Evolutionary conservation across 805 yeast species (phyloP), one percentile per base, ranked within the genome.

Genomic region (Tetrapisispora phaffii): DNA sequence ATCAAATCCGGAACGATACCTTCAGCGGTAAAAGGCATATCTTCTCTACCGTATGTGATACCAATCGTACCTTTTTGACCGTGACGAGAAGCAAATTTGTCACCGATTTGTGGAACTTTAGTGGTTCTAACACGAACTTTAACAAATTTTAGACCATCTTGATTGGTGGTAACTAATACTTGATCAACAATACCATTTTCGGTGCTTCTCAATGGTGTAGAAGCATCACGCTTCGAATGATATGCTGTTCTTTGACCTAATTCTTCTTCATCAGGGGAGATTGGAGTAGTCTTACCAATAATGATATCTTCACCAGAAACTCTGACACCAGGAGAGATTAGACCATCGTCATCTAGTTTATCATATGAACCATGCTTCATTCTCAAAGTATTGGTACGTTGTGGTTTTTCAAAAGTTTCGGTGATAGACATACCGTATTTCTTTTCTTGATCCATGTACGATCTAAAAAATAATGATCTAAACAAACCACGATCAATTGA

Each of bases 61-160:
- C 99, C 99, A 68, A 93, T 89, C 19, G 98, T 93, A 82, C 99
- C 99, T 73, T 93, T 93, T 70, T 93, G 99, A 66, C 99, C 99
- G 75, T 93, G 98, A 72, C 98, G 85, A 35, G 97, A 90, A 7
- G 99, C 97, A 70, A 93, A 93, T 70, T 93, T 93, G 69, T 93
- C 99, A 68, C 99, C 99, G 68, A 93, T 90, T 70, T 93, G 99
- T 12, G 99, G 99, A 39, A 90, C 76, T 70, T 94, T 93, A 4
- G 99, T 93, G 1, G 98, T 93, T 76, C 99, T 85, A 87, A 94
- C 93, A 71, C 99, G 80, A 40, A 93, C 97, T 70, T 93, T 93
- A 44, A 93, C 97, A 56, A 93, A 94, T 61, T 89, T 86, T 67
- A 95, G 77, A 51, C 99, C 99, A 67, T 93, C 99, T 60, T 95